Base-by-base conservation (phyloP, 257 asterid species). In the Solanum chilense region DNA sequence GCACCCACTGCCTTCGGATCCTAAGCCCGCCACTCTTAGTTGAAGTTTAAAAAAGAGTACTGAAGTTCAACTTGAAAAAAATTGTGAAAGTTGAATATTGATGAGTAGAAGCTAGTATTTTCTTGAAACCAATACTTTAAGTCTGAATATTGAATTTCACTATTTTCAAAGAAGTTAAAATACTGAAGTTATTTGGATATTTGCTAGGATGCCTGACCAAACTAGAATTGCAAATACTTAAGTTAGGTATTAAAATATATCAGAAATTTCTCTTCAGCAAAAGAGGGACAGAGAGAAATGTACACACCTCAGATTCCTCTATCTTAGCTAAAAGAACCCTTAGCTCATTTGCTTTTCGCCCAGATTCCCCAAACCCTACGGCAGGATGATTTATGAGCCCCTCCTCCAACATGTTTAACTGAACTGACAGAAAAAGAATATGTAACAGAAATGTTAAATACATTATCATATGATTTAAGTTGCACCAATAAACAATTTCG, bases 291-390 rank as follows among this genome's bases (percentile, higher is more conserved):
- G 21, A 71, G 35, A 82, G 39, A 52, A 73, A 62, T 11, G 14
- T 74, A 86, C 96, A 77, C 88, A 97, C 99, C 99, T 97, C 99
- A 77, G 99, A 94, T 90, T 95, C 99, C 92, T 97, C 99, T 71
- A 97, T 94, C 94, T 97, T 95, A 73, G 96, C 97, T 93, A 97
- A 93, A 87, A 97, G 95, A 90, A 92, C 92, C 94, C 96, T 94
- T 88, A 97, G 90, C 85, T 94, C 98, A 83, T 91, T 95, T 84
- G 97, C 92, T 91, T 93, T 97, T 84, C 93, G 86, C 86, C 99
- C 99, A 88, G 98, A 93, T 93, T 97, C 99, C 88, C 99, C 99
- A 92, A 97, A 97, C 86, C 99, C 99, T 20, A 97, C 96, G 82
- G 92, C 98, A 60, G 99, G 98, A 89, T 94, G 92, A 91, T 95